A percentile compares a stretch with the other conserved stretches of the same genome.
Evolutionary conservation across 139 green algal genomes (phyloP).

Genomic region (Coccomyxa sp.): DNA sequence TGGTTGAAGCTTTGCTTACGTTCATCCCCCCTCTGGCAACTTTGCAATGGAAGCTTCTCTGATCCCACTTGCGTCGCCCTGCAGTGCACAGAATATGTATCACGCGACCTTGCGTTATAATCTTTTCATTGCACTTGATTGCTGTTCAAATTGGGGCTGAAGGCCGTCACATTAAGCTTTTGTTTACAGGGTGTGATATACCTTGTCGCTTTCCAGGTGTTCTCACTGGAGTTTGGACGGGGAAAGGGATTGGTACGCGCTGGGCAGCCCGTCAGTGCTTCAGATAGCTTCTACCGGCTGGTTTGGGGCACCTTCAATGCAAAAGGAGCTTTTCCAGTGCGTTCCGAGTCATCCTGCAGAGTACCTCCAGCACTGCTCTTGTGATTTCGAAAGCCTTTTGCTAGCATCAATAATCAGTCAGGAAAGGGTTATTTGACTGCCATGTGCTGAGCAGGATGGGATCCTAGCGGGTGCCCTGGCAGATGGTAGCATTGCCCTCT

Average conservation of each 20-base stretch:
- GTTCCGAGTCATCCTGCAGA: not conserved
- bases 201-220: constrained; percentile 53
- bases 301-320: constrained; percentile 60
- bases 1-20: too few relatives aligned
- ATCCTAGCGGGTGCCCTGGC: constrained; percentile 89
- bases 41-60: too few relatives aligned
- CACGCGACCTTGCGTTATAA: too few relatives aligned
- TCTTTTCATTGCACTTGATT: too few relatives aligned
- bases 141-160: too few relatives aligned
- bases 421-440: not conserved
- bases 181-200: not conserved
- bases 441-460: constrained; percentile 58
- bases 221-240: constrained; percentile 61
- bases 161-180: not conserved
- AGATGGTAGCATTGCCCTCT: constrained; percentile 88
- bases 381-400: too few relatives aligned
- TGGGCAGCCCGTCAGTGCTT: constrained; percentile 54
- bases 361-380: not conserved
- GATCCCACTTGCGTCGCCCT: too few relatives aligned
- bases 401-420: not conserved
- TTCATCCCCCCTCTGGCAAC: too few relatives aligned
- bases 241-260: constrained; percentile 37
- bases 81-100: too few relatives aligned
- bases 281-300: constrained; percentile 85
- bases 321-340: not conserved